phyloP scores from a whole-genome alignment of 768 basidiomycete species.

The Amanita thiersii region DNA sequence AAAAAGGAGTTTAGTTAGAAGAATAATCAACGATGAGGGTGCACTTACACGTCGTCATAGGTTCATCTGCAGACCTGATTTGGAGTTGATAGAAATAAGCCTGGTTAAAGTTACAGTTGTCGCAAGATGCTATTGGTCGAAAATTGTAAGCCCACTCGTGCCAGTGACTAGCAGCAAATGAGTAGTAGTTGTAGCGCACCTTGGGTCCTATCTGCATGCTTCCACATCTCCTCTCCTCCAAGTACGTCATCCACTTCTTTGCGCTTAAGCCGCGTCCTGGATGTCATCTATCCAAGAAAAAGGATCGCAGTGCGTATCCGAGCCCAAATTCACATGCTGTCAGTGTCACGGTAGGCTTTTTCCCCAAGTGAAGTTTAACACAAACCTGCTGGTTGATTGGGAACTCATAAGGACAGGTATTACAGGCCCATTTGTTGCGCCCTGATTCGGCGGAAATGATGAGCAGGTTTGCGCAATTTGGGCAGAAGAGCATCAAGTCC shows the following conservation, averaged over 20 bases:
- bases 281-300: constrained; percentile 69
- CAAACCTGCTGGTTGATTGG: constrained; percentile 76
- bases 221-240: constrained; percentile 91
- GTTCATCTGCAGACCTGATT: constrained; percentile 89
- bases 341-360: not conserved
- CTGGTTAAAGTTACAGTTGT: constrained; percentile 75
- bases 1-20: not conserved
- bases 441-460: constrained; percentile 71
- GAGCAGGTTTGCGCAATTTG: constrained; percentile 86
- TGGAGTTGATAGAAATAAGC: constrained; percentile 97
- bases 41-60: constrained; percentile 67
- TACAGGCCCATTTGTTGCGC: constrained; percentile 90
- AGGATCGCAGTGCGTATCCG: not conserved
- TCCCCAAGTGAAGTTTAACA: constrained; percentile 6
- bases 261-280: constrained; percentile 75
- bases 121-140: constrained; percentile 37
- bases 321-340: not conserved
- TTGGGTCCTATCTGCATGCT: constrained; percentile 82
- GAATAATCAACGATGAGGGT: constrained; percentile 3
- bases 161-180: not conserved
- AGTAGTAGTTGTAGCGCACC: constrained; percentile 31
- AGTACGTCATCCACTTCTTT: constrained; percentile 95
- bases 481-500: constrained; percentile 96
- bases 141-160: not conserved
- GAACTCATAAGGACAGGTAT: constrained; percentile 93